Percentiles rank a stretch among this genome's conserved stretches.
These are phyloP conservation scores for Plasmodium falciparum DNA, from an alignment of 169 alveolate species.

Conservation along the genomic window DNA sequence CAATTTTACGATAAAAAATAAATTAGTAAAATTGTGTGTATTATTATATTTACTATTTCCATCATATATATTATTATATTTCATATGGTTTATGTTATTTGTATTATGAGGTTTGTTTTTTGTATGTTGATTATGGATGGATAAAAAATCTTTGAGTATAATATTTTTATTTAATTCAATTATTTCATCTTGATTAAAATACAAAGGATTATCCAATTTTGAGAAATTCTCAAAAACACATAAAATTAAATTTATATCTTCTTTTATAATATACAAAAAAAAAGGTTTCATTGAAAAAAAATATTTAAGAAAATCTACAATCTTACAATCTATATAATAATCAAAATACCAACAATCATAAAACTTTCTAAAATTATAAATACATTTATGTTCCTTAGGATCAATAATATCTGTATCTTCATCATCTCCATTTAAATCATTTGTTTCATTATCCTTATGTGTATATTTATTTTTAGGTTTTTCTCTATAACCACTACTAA, in stretches of 20 bases:
- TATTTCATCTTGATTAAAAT: slow-evolving; percentile 71
- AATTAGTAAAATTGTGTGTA: too few relatives aligned
- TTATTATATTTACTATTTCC: too few relatives aligned
- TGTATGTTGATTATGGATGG: slow-evolving; percentile 14
- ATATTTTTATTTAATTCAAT: slow-evolving; percentile 27
- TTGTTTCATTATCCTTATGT: neutral
- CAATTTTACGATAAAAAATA: slow-evolving; percentile 36
- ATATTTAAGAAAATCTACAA: slow-evolving; percentile 29
- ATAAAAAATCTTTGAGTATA: slow-evolving; percentile 32
- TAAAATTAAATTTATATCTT: slow-evolving; percentile 44
- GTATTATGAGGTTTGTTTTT: neutral
- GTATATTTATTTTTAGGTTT: neutral
- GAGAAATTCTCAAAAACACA: slow-evolving; percentile 23
- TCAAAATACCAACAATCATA: slow-evolving; percentile 75
- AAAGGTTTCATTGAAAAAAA: slow-evolving; percentile 19
- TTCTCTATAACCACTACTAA: neutral
- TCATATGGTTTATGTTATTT: neutral
- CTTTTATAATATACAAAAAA: slow-evolving; percentile 35
- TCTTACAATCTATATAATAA: slow-evolving; percentile 52
- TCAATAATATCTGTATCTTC: slow-evolving; percentile 33
- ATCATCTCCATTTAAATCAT: neutral
- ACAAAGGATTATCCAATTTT: slow-evolving; percentile 9
- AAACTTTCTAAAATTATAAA: slow-evolving; percentile 64
- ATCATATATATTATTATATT: too few relatives aligned
- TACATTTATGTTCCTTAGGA: slow-evolving; percentile 41